Evolutionary conservation across 2,329 filamentous ascomycete genomes (phyloP).

Genomic region (Aciculosporium take): DNA sequence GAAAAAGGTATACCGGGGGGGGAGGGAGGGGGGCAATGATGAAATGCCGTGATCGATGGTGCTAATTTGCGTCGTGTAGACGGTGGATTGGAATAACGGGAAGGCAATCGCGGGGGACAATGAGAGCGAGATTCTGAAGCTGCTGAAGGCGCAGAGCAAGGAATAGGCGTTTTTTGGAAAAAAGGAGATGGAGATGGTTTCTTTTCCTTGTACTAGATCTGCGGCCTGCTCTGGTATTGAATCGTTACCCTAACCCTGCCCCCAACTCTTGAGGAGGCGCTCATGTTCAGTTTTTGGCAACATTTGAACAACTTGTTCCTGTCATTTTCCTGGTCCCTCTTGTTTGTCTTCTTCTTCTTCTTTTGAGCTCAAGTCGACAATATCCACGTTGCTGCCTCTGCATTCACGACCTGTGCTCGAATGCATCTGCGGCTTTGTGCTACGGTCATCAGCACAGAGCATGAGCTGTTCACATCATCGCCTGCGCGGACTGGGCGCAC

Average conservation of each 20-base stretch:
- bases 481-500: too few species aligned
- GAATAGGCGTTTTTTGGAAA: neutral
- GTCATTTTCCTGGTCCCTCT: neutral
- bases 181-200: too few species aligned
- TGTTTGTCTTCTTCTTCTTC: neutral
- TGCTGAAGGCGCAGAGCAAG: slow-evolving; percentile 40
- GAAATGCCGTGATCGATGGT: neutral
- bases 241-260: too few species aligned
- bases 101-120: slow-evolving; percentile 63
- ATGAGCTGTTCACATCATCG: neutral
- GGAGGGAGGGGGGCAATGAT: neutral
- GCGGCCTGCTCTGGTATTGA: neutral
- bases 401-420: neutral
- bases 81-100: slow-evolving; percentile 90
- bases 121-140: slow-evolving; percentile 77
- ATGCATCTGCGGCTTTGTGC: neutral
- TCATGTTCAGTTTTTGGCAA: neutral
- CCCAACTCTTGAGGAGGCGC: neutral
- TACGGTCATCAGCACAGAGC: neutral
- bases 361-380: neutral
- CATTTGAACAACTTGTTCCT: neutral
- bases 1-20: too few species aligned
- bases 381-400: neutral
- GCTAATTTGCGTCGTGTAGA: slow-evolving; percentile 15
- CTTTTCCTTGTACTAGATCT: neutral